Base-by-base conservation (phyloP, 169 alveolate genomes). In the Cryptosporidium ubiquitum region DNA sequence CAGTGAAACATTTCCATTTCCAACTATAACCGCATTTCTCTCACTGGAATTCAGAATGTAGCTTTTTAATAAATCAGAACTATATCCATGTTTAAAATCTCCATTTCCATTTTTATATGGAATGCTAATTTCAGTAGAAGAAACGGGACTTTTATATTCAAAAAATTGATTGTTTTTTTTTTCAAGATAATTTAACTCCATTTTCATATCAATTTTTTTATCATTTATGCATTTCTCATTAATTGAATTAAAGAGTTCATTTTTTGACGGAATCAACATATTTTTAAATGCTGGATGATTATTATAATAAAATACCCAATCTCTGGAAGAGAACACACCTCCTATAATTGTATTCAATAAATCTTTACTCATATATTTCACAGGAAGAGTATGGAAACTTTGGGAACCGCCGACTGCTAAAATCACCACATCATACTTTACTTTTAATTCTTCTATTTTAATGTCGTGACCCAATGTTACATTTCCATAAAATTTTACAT, bases 1-100 rank as follows among this genome's bases (percentile, higher is more conserved):
- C 39, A 79, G 42, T 79, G 89, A 49, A 60, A 79, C 89, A 79
- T 79, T 79, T 23, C 89, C 89, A 79, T 79, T 79, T 64, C 89
- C 89, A 61, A 79, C 39, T 3, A 79, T 42, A 37, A 79, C 68
- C 16, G 89, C 89, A 79, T 64, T 79, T 18, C 89, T 37, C 20
- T 58, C 75, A 39, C 69, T 61, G 2, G 89, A 79, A 61, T 64
- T 79, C 39, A 44, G 10, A n/a, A 79, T 79, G 14, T 61, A 26
- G 5, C 18, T 61, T 29, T 37, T 79, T 7, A 61, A 35, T 42
- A 60, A 5, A 29, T 60, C 74, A 4, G 75, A 61, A 37, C 66
- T 26, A 29, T 79, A 79, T 40, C 89, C 89, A 61, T 79, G 61
- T 23, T 79, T 60, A 5, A 61, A 39, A 6, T 58, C 60, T 60